Percentiles rank a stretch among this genome's conserved stretches.
These are phyloP conservation scores for sunflower (Helianthus annuus) DNA, from an alignment of 129 eudicot genomes.

Conservation along the genomic window DNA sequence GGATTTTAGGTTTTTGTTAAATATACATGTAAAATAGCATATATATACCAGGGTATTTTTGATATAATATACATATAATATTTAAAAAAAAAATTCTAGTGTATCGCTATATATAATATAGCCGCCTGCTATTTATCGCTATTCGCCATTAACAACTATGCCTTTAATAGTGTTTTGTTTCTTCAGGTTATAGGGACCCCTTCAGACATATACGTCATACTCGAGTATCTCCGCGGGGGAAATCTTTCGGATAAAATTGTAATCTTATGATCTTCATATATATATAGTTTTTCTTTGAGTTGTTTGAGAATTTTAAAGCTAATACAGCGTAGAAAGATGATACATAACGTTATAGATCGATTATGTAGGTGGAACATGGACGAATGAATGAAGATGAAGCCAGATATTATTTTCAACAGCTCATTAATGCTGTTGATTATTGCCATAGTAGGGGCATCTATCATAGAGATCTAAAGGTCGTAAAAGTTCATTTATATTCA, in stretches of 20 bases:
- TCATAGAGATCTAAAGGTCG: constrained; percentile 88
- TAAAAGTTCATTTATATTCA: constrained; percentile 8
- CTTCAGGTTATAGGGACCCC: constrained; percentile 90
- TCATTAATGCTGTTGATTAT: constrained; percentile 91
- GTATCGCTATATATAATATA: no score
- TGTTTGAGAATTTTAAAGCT: not conserved
- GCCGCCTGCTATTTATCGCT: no score
- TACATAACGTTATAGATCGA: constrained; percentile 8
- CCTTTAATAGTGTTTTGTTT: constrained; percentile 14
- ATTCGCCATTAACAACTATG: no score
- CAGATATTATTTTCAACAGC: constrained; percentile 92
- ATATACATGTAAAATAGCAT: no score
- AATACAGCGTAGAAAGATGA: no score
- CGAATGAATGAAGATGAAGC: constrained; percentile 95
- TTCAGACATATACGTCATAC: constrained; percentile 61
- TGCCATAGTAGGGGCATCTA: constrained; percentile 99
- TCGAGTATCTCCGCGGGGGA: constrained; percentile 92
- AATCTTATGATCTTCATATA: constrained; percentile 32
- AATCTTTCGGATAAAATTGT: constrained; percentile 98
- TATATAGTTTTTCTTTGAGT: not conserved
- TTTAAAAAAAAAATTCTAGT: no score
- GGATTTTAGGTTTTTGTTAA: no score
- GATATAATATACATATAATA: no score
- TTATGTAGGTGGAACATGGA: constrained; percentile 74
- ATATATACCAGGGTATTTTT: no score